Base-by-base conservation (phyloP, 805 yeast species). In the Candida andamanensis region DNA sequence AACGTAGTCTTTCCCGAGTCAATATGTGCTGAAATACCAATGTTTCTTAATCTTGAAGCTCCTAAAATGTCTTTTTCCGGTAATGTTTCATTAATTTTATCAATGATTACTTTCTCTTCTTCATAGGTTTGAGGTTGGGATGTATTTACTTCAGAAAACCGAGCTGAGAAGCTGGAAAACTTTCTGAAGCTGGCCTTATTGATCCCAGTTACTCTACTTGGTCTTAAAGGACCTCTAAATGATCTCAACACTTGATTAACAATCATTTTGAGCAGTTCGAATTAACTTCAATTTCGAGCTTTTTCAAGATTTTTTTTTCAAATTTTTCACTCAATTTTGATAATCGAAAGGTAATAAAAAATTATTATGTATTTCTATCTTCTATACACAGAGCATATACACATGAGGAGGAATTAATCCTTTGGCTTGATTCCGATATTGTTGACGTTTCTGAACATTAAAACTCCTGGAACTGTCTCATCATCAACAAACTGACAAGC, bases 1-100 rank as follows among this genome's bases (percentile, higher is more conserved):
- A 92, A 92, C 0, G 98, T 92, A 29, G 98, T 92, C 54, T 92
- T 92, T 39, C 98, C 98, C 3, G 96, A 86, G 58, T 92, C 98
- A 50, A 92, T 92, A 59, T 92, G 98, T 7, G 98, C 98, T 11
- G 96, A 85, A 36, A 92, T 86, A 59, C 98, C 98, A 45, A 92
- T 92, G 57, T 92, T 92, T 60, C 99, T 76, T 75, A 89, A 72
- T 32, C 71, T 66, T 5, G 60, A 47, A 13, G 85, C 64, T 18
- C 78, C 66, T 8, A 54, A 45, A 5, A 64, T 34, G 50, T 84
- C 94, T 17, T 54, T 58, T 15, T 67, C 74, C 3, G 75, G 60
- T 37, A 84, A 57, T 3, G 53, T 44, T 6, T 49, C 50, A 39
- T 70, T 64, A 42, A 82, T 67, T 43, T 72, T 71, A 54, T 81